Base-by-base conservation (phyloP, 257 asterid species). In the Solanum okadae region DNA sequence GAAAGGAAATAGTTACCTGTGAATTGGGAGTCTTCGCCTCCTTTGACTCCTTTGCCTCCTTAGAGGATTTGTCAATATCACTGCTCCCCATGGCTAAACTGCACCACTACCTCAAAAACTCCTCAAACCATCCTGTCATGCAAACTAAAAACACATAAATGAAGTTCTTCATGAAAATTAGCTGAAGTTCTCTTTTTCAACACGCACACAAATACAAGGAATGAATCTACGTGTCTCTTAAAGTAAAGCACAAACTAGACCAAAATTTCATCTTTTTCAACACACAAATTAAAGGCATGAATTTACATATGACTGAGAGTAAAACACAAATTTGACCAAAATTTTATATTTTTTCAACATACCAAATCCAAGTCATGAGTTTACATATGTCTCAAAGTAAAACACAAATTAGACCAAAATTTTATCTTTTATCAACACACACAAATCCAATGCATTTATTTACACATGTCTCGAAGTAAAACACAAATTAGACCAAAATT, bases 41-140 rank as follows among this genome's bases (percentile, higher is more conserved):
- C 90, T 93, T 94, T 49, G 94, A 89, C 91, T 96, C 98, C 91
- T 92, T 96, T 68, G 91, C 96, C 88, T 95, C 99, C 93, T 96
- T 94, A 10, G 94, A 89, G 63, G 98, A 90, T 92, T 97, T 97
- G 87, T 94, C 98, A 84, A 90, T 94, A 92, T 95, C 99, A 89
- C 93, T 91, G 91, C 95, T 92, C 61, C 96, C 96, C 99, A 97
- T 96, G 88, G 76, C 91, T 90, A 88, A 91, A 79, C 87, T 86
- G 89, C 89, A 83, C 89, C 42, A 89, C 87, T 90, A 88, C 87
- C 92, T 88, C 63, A 87, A 83, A 86, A 86, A 42, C 78, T 89
- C 86, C 89, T 91, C 81, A 81, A 89, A 92, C 86, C 94, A 88
- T 94, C 89, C 97, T 92, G 91, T 65, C 42, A 86, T 42, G 85